These are phyloP conservation scores for Fusarium torulosum DNA, from an alignment of 2,329 filamentous ascomycete species.

Conservation along the genomic window DNA sequence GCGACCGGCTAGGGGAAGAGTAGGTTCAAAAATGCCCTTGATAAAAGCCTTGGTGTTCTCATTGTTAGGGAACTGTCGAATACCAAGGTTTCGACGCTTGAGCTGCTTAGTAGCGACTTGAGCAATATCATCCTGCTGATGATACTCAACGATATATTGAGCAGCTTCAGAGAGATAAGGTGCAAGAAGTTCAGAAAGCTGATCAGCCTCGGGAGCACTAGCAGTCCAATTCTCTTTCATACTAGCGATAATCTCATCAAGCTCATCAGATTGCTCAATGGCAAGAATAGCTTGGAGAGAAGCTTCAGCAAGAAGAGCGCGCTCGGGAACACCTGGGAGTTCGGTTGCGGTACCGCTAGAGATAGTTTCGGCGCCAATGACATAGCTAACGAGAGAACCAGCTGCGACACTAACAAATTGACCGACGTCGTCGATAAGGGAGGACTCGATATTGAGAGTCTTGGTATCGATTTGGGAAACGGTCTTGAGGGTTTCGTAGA, in stretches of 20 bases:
- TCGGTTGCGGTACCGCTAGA: neutral
- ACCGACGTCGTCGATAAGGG: neutral
- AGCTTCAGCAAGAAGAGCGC: constrained; percentile 10
- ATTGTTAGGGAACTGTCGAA: neutral
- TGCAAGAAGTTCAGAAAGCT: constrained; percentile 8
- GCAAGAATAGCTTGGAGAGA: constrained; percentile 31
- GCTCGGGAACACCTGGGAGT: neutral
- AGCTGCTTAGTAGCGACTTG: neutral
- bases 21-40: constrained; percentile 33
- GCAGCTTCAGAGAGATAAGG: constrained; percentile 27
- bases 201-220: constrained; percentile 21
- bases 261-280: constrained; percentile 28
- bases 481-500: neutral
- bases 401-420: neutral
- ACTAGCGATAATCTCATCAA: constrained; percentile 30
- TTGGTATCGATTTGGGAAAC: neutral
- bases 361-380: neutral
- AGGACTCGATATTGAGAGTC: neutral
- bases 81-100: constrained; percentile 11
- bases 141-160: constrained; percentile 10
- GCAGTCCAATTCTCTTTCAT: constrained; percentile 33
- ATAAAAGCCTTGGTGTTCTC: constrained; percentile 12
- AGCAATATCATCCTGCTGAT: neutral
- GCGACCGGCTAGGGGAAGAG: constrained; percentile 22
- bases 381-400: neutral